A percentile compares a stretch with the other conserved stretches of the same genome.
Conservation (phyloP, 805 yeast species). For the Myxozyma geophila region DNA sequence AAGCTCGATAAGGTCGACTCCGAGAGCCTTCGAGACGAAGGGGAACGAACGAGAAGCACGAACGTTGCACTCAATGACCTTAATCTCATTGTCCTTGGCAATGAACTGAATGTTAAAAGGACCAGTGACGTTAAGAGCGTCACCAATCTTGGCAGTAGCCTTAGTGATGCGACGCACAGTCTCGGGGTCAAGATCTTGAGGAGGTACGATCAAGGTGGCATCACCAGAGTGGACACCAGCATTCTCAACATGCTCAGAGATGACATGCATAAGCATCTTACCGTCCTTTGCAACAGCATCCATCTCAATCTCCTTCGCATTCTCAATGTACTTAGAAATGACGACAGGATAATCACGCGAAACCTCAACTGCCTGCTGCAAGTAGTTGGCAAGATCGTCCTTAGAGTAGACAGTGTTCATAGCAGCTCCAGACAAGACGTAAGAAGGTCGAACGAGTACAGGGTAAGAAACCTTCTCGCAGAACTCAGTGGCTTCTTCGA, state of each 20-base stretch:
- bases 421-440: conserved; percentile 97
- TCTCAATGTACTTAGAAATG: conserved; percentile 92
- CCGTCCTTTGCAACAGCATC: conserved; percentile 98
- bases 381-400: conserved; percentile 83
- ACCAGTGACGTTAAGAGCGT: conserved; percentile 93
- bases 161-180: conserved; percentile 86
- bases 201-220: conserved; percentile 96
- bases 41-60: conserved; percentile 99
- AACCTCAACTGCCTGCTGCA: conserved; percentile 94
- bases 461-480: conserved; percentile 93
- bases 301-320: conserved; percentile 98
- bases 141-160: conserved; percentile 95
- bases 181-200: conserved; percentile 91
- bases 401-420: conserved; percentile 94
- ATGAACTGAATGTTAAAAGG: conserved; percentile 97
- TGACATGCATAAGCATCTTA: conserved; percentile 93
- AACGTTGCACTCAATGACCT: conserved; percentile 97
- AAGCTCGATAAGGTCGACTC: conserved; percentile 94
- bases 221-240: conserved; percentile 99
- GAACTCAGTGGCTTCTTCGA: conserved; percentile 88
- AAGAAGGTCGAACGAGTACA: conserved; percentile 95
- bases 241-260: conserved; percentile 97
- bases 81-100: conserved; percentile 92
- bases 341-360: conserved; percentile 98
- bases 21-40: conserved; percentile 95